Base-by-base conservation (phyloP, 768 basidiomycete species). In the Mycena chlorophos region DNA sequence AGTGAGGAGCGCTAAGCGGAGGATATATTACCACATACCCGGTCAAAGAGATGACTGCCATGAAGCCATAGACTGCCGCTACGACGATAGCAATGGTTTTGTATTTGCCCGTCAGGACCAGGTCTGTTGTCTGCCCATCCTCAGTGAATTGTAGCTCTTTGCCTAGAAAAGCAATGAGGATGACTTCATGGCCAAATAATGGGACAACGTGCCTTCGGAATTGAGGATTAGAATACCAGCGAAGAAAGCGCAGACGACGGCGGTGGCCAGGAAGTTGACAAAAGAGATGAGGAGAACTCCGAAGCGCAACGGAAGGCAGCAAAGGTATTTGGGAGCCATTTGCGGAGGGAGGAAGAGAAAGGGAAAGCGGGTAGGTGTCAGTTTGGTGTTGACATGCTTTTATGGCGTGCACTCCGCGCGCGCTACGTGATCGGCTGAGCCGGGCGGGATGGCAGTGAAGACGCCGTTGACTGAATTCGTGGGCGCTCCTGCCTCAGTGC, bases 281-380 rank as follows among this genome's bases (percentile, higher is more conserved):
- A 76, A 65, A 1, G 76, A 73, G 40, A 78, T 75, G 20, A 77
- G 52, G 19, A 75, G 52, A 14, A 75, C 73, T 40, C 76, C 76
- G 37, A 77, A 61, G 20, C 76, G 72, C 38, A 76, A 70, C n/a
- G 77, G 76, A 13, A 78, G 62, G 54, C 77, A 78, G 51, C 71
- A 75, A 8, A 75, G 68, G 58, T 75, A 75, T 61, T 77, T 77
- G 28, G 75, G 67, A 29, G 66, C 63, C 75, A 77, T 77, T 31
- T 20, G 12, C 3, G 48, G 30, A 49, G 27, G n/a, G 34, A 37
- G 43, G 31, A 2, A 29, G 37, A 26, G 22, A 22, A 55, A 54
- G 37, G 25, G 19, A 26, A 23, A 47, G 25, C 20, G 46, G 55
- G 51, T 46, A 58, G 13, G 22, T 49, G 48, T 34, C 46, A 28